A percentile compares a stretch with the other conserved stretches of the same genome.
Conservation (phyloP, 805 yeast genomes). For the Naumovozyma baii region DNA sequence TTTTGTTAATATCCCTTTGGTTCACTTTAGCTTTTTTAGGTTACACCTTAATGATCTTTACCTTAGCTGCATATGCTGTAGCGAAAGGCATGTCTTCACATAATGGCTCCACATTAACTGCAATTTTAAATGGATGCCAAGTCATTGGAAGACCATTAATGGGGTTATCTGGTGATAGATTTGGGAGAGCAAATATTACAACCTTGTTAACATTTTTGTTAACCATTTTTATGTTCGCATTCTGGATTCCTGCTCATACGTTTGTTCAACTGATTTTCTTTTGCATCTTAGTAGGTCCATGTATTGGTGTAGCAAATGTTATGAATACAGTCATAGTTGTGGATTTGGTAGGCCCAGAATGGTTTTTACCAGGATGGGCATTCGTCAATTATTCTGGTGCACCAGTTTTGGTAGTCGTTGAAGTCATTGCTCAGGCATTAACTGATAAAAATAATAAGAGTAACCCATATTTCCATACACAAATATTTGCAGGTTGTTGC, state of each 20-base stretch:
- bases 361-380: slow-evolving; percentile 34
- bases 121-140: slow-evolving; percentile 39
- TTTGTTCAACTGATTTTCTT: slow-evolving; percentile 36
- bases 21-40: slow-evolving; percentile 31
- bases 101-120: slow-evolving; percentile 39
- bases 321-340: slow-evolving; percentile 35
- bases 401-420: slow-evolving; percentile 36
- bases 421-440: slow-evolving; percentile 46
- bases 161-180: slow-evolving; percentile 37
- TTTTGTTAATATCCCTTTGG: slow-evolving; percentile 33
- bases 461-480: slow-evolving; percentile 49
- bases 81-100: slow-evolving; percentile 37
- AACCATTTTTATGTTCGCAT: slow-evolving; percentile 34
- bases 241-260: slow-evolving; percentile 40
- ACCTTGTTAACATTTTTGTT: slow-evolving; percentile 30
- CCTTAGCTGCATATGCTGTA: slow-evolving; percentile 39
- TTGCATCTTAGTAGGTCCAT: slow-evolving; percentile 35
- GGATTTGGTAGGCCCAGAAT: slow-evolving; percentile 32
- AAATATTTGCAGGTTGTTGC: slow-evolving; percentile 47
- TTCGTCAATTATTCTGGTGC: slow-evolving; percentile 28
- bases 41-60: slow-evolving; percentile 37
- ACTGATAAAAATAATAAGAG: slow-evolving; percentile 19
- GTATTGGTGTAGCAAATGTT: slow-evolving; percentile 39
- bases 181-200: slow-evolving; percentile 41
- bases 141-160: slow-evolving; percentile 41